A percentile compares a stretch with the other conserved stretches of the same genome.
phyloP scores from a whole-genome alignment of 2,329 filamentous ascomycete species.

The Aureobasidium mangrovei region DNA sequence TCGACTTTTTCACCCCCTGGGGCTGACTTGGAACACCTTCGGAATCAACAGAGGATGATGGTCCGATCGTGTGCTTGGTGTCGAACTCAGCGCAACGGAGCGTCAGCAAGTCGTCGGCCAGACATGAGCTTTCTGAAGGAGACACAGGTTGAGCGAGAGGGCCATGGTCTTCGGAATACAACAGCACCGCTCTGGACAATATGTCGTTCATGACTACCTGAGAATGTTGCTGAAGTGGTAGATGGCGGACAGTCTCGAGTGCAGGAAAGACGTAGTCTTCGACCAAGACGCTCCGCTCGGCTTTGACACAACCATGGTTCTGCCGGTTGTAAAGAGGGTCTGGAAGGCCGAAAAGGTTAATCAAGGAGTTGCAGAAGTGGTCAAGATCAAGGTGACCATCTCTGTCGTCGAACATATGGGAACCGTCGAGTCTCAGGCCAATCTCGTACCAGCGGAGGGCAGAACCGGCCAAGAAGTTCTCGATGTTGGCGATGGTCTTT shows the following conservation, averaged over 20 bases:
- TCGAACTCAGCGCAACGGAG: too few relatives aligned
- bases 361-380: not conserved
- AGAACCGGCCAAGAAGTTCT: constrained; percentile 1
- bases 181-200: not conserved
- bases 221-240: too few relatives aligned
- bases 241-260: not conserved
- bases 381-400: not conserved
- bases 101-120: too few relatives aligned
- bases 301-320: not conserved
- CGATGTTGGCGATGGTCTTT: not conserved
- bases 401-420: not conserved
- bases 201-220: not conserved
- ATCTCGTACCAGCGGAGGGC: constrained; percentile 1
- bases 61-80: too few relatives aligned
- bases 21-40: too few relatives aligned
- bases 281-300: not conserved
- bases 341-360: not conserved
- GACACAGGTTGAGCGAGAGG: too few relatives aligned
- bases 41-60: too few relatives aligned
- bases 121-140: too few relatives aligned
- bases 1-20: too few relatives aligned
- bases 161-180: not conserved
- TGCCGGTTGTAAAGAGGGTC: not conserved
- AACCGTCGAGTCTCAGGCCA: not conserved
- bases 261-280: constrained; percentile 3